Evolutionary conservation across 768 basidiomycete genomes (phyloP), one percentile per base, ranked within the genome.

Genomic region (Calocybe indica): DNA sequence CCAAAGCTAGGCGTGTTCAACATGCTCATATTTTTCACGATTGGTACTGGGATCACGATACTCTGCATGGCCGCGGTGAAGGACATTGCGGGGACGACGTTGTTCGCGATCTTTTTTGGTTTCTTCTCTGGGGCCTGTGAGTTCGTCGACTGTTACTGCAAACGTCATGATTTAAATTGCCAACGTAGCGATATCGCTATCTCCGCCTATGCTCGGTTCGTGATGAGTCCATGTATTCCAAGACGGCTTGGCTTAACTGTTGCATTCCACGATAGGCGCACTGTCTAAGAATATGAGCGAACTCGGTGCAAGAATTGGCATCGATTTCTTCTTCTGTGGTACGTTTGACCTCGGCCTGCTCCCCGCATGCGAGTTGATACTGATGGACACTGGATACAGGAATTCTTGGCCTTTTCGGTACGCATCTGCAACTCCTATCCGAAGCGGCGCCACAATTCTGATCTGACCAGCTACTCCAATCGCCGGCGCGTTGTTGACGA

Each of bases 401-500:
- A 7, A 47, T 64, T 22, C 55, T 60, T 13, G 65, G 58, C 13
- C 54, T 70, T 12, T 67, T 67, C 52, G 74, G 78, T 70, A 53
- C 45, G 58, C 5, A 32, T n/a, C 9, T 28, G 22, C 22, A 9
- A 40, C 9, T 49, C 4, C n/a, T 7, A 30, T 37, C 35, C 38
- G 13, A n/a, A 2, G 1, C 12, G 8, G 34, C 41, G n/a, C 40
- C 15, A 29, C 8, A 15, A 12, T 10, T 37, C 13, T 45, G 14
- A 30, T 12, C 8, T 29, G 5, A 36, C 29, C 11, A 73, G 72
- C 67, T 10, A 71, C 70, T 1, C 79, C 79, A 0, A 73, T 80
- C 52, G 65, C 70, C 14, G 79, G 79, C 6, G 75, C 75, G 9
- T 57, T 81, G 10, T 62, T 81, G 5, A 76, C 73, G 1, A 58